These are phyloP conservation scores for Colletotrichum lentis DNA, from an alignment of 2,329 filamentous ascomycete species.

Conservation along the genomic window DNA sequence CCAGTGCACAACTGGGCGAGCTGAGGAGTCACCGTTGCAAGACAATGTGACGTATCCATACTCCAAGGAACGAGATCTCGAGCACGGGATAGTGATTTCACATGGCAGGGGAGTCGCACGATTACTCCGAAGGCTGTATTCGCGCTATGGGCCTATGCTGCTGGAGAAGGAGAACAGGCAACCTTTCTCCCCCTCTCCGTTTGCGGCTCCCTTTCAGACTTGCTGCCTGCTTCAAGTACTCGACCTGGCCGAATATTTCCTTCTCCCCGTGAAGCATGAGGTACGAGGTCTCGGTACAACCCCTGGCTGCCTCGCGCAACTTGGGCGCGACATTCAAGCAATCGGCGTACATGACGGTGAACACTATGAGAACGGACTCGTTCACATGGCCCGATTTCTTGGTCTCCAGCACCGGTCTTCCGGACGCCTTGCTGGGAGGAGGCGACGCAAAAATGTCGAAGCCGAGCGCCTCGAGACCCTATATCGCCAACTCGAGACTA, in stretches of 20 bases:
- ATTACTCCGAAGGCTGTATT: too few species aligned
- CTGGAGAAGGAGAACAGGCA: background rate
- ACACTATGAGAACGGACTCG: constrained; percentile 25
- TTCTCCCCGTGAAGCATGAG: constrained; percentile 43
- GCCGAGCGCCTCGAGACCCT: constrained; percentile 43
- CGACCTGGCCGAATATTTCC: background rate
- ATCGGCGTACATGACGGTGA: constrained; percentile 35
- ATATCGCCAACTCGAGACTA: constrained; percentile 39
- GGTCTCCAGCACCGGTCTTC: constrained; percentile 36
- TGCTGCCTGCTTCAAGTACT: background rate
- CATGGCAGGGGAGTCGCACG: too few species aligned
- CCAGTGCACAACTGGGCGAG: too few species aligned
- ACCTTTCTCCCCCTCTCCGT: background rate
- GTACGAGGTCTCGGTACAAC: constrained; percentile 41
- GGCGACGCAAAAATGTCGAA: constrained; percentile 40
- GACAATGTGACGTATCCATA: too few species aligned
- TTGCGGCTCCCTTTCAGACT: background rate
- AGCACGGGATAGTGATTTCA: too few species aligned
- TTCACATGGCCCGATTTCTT: constrained; percentile 41
- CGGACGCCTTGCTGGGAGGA: constrained; percentile 5
- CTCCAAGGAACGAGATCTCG: too few species aligned
- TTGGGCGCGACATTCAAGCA: constrained; percentile 41
- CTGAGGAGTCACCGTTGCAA: too few species aligned
- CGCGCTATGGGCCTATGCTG: background rate
- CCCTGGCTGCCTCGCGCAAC: constrained; percentile 37